Conservation (phyloP, 2,329 filamentous ascomycete species). For the Cryphonectria parasitica region DNA sequence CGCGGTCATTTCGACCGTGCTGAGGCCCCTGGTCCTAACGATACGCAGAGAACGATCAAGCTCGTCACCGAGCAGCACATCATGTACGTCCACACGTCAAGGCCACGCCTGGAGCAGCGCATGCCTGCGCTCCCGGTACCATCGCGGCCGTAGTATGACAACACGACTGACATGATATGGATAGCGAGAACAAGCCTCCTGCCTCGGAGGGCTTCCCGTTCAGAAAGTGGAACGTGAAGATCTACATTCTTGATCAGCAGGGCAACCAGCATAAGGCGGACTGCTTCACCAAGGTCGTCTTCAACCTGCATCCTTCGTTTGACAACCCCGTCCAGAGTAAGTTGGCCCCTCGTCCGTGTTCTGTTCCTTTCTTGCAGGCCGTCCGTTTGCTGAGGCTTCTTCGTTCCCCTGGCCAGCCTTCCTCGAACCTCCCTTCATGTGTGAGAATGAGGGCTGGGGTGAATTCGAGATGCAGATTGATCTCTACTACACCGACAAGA, state of each 20-base stretch:
- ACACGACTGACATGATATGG: conserved; percentile 32
- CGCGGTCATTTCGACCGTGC: conserved; percentile 13
- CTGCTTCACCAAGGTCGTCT: conserved; percentile 89
- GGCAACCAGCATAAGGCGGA: conserved; percentile 82
- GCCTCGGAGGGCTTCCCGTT: conserved; percentile 88
- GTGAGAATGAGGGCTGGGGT: conserved; percentile 95
- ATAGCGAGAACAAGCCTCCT: conserved; percentile 72
- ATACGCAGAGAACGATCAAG: conserved; percentile 81
- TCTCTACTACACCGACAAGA: conserved; percentile 83
- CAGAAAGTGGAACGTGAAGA: conserved; percentile 86
- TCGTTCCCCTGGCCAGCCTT: conserved; percentile 61
- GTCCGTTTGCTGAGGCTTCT: conserved; percentile 28
- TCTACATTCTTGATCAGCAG: conserved; percentile 82
- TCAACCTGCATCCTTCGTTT: conserved; percentile 93
- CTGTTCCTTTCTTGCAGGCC: not conserved
- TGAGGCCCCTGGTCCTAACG: conserved; percentile 19
- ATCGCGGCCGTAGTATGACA: not conserved
- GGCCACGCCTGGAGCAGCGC: not conserved
- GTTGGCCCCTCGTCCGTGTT: conserved; percentile 39
- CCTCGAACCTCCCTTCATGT: conserved; percentile 83
- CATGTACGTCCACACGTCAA: conserved; percentile 59
- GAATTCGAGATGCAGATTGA: conserved; percentile 96
- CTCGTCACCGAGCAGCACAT: conserved; percentile 89
- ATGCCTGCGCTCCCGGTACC: too few species aligned
- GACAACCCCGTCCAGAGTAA: conserved; percentile 83